Conservation (phyloP, 257 asterid species). For the Penstemon eatonii region DNA sequence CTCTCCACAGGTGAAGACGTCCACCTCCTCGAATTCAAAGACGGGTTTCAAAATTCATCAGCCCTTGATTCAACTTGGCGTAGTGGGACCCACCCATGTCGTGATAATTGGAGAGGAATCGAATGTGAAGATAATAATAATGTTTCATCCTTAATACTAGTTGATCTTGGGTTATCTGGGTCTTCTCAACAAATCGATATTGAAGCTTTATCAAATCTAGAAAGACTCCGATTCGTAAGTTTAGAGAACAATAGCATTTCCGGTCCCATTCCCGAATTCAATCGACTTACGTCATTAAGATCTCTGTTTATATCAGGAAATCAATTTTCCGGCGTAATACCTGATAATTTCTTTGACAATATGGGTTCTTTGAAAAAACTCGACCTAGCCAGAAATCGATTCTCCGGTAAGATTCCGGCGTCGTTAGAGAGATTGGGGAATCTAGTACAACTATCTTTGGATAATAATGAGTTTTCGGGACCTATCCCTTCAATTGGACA, state of each 20-base stretch:
- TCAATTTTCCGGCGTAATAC: slow-evolving; percentile 60
- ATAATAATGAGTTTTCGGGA: slow-evolving; percentile 65
- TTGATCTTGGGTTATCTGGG: slow-evolving; percentile 48
- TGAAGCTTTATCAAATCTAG: slow-evolving; percentile 38
- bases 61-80: neutral
- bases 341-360: slow-evolving; percentile 39
- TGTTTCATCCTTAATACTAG: slow-evolving; percentile 48
- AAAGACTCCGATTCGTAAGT: slow-evolving; percentile 47
- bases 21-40: neutral
- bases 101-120: slow-evolving; percentile 55
- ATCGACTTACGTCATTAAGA: slow-evolving; percentile 54
- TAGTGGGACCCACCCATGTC: neutral
- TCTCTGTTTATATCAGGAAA: slow-evolving; percentile 47
- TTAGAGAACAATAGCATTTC: slow-evolving; percentile 58
- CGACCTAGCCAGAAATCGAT: slow-evolving; percentile 48
- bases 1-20: slow-evolving; percentile 27
- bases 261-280: slow-evolving; percentile 60
- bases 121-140: slow-evolving; percentile 40
- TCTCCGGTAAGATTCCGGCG: slow-evolving; percentile 61
- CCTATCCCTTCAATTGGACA: slow-evolving; percentile 51
- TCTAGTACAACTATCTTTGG: slow-evolving; percentile 44
- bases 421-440: slow-evolving; percentile 39
- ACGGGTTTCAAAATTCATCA: neutral
- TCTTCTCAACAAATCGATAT: slow-evolving; percentile 41
- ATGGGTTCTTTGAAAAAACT: slow-evolving; percentile 58